These are phyloP conservation scores for Aspergillus bridgeri DNA, from an alignment of 495 filamentous ascomycete genomes.

Conservation along the genomic window DNA sequence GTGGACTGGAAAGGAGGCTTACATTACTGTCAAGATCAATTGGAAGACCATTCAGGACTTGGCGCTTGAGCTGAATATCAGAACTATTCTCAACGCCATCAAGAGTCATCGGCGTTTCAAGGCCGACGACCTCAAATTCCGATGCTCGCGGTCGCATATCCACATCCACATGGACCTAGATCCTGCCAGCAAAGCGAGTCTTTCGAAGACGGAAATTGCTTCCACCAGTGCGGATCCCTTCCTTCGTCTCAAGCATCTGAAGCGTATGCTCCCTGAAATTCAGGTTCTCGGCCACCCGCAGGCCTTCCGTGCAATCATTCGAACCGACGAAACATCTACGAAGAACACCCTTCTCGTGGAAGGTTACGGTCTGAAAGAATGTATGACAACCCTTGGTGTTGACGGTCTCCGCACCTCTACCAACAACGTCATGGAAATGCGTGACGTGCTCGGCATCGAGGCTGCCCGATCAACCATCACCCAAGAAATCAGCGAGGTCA, in stretches of 20 bases:
- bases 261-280: conserved; percentile 73
- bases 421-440: conserved; percentile 89
- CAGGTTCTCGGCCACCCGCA: conserved; percentile 84
- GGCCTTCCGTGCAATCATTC: conserved; percentile 83
- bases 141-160: conserved; percentile 50
- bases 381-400: conserved; percentile 90
- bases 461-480: conserved; percentile 84
- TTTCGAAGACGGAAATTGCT: conserved; percentile 54
- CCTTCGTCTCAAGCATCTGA: conserved; percentile 76
- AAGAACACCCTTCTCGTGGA: conserved; percentile 77
- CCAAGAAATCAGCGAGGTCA: conserved; percentile 73
- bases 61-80: conserved; percentile 67
- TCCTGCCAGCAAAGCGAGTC: conserved; percentile 47
- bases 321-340: conserved; percentile 60
- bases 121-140: conserved; percentile 50
- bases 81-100: conserved; percentile 70
- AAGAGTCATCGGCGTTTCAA: conserved; percentile 75
- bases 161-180: conserved; percentile 55
- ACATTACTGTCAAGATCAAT: conserved; percentile 74
- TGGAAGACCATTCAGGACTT: conserved; percentile 69
- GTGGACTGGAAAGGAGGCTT: conserved; percentile 71
- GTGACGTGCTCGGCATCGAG: conserved; percentile 94
- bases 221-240: conserved; percentile 64
- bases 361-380: conserved; percentile 83
- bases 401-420: conserved; percentile 66